These are phyloP conservation scores for Trametes hirsuta DNA, from an alignment of 1,284 basidiomycete genomes.

Conservation along the genomic window DNA sequence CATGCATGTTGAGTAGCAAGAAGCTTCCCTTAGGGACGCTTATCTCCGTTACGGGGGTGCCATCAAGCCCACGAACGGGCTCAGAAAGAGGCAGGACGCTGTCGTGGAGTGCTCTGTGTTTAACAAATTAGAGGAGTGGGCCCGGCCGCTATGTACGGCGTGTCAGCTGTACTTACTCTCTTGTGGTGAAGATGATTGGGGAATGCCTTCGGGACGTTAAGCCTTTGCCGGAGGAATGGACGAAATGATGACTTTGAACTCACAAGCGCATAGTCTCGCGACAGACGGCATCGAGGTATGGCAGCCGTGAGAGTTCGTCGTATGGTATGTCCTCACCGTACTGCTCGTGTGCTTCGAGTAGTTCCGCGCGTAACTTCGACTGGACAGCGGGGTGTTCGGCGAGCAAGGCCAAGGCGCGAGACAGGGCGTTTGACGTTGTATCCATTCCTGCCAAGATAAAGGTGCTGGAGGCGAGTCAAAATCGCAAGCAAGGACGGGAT, in stretches of 20 bases:
- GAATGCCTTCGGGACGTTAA: background rate
- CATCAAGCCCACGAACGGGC: slow-evolving; percentile 2
- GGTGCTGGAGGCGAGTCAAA: background rate
- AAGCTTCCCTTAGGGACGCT: background rate
- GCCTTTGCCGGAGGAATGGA: background rate
- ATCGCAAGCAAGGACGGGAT: too few species aligned
- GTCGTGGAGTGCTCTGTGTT: background rate
- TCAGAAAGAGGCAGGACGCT: background rate
- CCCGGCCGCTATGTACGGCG: background rate
- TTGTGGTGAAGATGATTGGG: background rate
- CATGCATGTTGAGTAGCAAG: background rate
- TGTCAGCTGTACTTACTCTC: background rate
- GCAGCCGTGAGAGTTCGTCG: slow-evolving; percentile 14
- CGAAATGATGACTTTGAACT: background rate
- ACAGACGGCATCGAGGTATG: slow-evolving; percentile 18
- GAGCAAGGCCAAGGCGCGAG: slow-evolving; percentile 1
- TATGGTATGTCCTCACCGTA: slow-evolving; percentile 13
- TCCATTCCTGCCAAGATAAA: slow-evolving; percentile 8
- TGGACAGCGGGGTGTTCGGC: background rate
- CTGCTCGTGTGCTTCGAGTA: background rate
- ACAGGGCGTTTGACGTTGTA: slow-evolving; percentile 7
- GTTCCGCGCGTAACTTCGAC: slow-evolving; percentile 1
- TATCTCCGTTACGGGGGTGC: background rate
- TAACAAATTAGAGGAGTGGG: background rate
- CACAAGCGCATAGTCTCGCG: slow-evolving; percentile 23